Evolutionary conservation across 225 moss, liverwort and hornwort genomes (phyloP).

Genomic region (Pleurozium schreberi): DNA sequence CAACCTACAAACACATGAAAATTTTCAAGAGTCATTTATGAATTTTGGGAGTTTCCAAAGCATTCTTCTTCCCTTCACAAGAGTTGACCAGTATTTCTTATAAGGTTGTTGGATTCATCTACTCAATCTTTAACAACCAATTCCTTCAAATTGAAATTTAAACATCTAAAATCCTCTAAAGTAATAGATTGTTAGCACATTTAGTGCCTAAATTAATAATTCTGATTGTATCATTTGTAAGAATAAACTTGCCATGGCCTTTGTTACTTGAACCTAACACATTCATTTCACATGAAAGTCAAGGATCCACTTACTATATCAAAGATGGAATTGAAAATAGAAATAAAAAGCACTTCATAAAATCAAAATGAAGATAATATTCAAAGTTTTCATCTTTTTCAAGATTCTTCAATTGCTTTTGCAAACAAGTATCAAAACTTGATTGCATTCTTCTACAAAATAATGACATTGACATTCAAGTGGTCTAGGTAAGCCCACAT

Average conservation of each 20-base stretch:
- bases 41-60: not conserved
- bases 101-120: not conserved
- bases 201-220: not conserved
- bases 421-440: not conserved
- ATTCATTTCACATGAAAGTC: not conserved
- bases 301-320: not conserved
- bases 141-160: not conserved
- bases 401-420: not conserved
- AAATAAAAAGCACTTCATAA: not conserved
- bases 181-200: not conserved
- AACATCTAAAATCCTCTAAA: not conserved
- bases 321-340: not conserved
- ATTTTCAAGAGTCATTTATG: rapidly evolving
- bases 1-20: not conserved
- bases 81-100: not conserved
- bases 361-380: not conserved
- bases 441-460: not conserved
- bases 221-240: not conserved
- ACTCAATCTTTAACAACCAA: not conserved
- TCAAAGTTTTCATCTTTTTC: not conserved
- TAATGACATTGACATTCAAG: not conserved
- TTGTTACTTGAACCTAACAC: not conserved
- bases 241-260: not conserved
- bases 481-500: not conserved
- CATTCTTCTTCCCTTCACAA: not conserved